phyloP scores from a whole-genome alignment of 768 basidiomycete species.

The Neoboletus subvelutipes region DNA sequence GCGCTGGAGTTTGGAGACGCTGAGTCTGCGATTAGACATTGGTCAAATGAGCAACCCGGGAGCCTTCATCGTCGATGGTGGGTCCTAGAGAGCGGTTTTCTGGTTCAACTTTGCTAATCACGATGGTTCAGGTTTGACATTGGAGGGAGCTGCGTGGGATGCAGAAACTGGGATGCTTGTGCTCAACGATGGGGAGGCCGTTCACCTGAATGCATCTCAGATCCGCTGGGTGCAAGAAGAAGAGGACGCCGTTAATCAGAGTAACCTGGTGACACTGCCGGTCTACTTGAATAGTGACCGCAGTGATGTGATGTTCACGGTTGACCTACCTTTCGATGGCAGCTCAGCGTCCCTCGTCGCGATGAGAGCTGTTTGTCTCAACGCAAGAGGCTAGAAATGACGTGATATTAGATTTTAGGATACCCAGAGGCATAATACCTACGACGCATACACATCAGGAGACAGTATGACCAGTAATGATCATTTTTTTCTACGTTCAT shows the following conservation, averaged over 20 bases:
- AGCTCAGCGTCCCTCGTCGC: conserved; percentile 69
- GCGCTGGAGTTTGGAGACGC: conserved; percentile 89
- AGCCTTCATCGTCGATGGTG: conserved; percentile 88
- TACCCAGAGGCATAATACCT: conserved; percentile 30
- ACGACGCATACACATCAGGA: conserved; percentile 15
- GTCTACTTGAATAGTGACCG: conserved; percentile 92
- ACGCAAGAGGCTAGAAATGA: conserved; percentile 60
- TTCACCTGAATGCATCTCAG: conserved; percentile 77
- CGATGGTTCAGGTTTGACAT: conserved; percentile 60
- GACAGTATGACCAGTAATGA: conserved; percentile 23
- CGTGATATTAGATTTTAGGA: conserved; percentile 11
- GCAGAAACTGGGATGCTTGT: conserved; percentile 53
- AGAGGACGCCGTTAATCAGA: conserved; percentile 31
- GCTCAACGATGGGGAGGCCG: conserved; percentile 85
- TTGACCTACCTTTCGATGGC: conserved; percentile 76
- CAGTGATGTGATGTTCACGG: conserved; percentile 87
- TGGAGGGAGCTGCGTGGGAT: conserved; percentile 85
- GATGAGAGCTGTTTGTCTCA: conserved; percentile 88
- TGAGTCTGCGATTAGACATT: conserved; percentile 77
- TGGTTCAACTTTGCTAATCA: conserved; percentile 5
- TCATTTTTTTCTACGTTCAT: conserved; percentile 3
- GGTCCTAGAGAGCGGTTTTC: conserved; percentile 26
- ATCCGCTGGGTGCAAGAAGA: conserved; percentile 80
- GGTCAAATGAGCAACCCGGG: conserved; percentile 75
- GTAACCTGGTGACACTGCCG: conserved; percentile 70